Evolutionary conservation across 1,139 yeast genomes (phyloP), one percentile per base, ranked within the genome.

Genomic region (Yamadazyma siamensis): DNA sequence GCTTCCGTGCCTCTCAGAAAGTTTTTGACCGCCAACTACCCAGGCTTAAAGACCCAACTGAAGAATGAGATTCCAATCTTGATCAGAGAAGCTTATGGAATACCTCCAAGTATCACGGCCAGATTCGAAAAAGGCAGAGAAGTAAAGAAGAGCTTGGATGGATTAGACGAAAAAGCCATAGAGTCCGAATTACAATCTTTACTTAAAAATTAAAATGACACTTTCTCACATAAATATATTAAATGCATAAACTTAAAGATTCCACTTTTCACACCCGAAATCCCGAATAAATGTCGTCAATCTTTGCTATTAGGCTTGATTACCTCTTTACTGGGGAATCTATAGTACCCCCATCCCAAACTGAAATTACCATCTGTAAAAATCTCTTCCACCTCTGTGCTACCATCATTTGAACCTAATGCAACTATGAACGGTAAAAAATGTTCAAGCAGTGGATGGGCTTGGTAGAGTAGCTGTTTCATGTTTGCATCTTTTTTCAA

Each of bases 371-470:
- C 72, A 16, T 50, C 62, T 26, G 65, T 61, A 47, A 75, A 78
- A 16, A 79, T 33, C 38, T 72, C 75, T 33, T 60, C 58, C 12
- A 67, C 67, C 2, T 62, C 59, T n/a, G 42, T 36, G 4, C 50
- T 40, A 3, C 57, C 56, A 27, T 45, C 43, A 11, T 75, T 65
- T 13, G 80, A 67, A 10, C 89, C 91, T 8, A 77, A 65, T 2
- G 80, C 88, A 25, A 78, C 85, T 19, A 78, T 75, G 4, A 80
- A 47, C 0, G 94, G 94, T 42, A 77, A 55, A 36, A 83, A 74
- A 52, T 84, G 94, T 40, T 84, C 94, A 28, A 77, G 59, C 0
- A 87, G 75, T 5, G 94, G 94, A 53, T 84, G 94, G 0, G 91
- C 81, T 20, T 53, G 48, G 27, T 53, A 52, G 29, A 78, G 60